Evolutionary conservation across 1,284 basidiomycete genomes (phyloP).

Genomic region (Trametes sp.): DNA sequence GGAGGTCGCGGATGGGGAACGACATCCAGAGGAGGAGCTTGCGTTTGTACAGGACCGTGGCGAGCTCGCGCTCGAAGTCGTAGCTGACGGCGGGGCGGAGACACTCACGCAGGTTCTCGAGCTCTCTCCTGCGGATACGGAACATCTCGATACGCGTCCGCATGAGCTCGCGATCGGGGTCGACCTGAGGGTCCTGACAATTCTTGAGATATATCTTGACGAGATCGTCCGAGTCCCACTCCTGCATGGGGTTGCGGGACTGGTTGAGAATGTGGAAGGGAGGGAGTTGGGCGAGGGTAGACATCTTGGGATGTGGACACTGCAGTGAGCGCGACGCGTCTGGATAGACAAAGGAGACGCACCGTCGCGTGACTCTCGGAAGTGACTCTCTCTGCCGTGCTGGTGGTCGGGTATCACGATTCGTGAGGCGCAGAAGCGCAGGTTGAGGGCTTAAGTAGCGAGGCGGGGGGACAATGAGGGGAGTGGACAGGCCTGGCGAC

Average conservation of each 20-base stretch:
- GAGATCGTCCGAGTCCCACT: constrained; percentile 18
- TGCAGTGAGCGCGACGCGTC: constrained; percentile 3
- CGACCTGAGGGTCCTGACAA: not conserved
- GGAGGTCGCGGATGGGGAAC: constrained; percentile 68
- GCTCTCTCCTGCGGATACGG: constrained; percentile 24
- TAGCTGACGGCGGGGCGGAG: constrained; percentile 7
- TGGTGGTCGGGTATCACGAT: not conserved
- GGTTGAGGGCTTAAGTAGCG: not conserved
- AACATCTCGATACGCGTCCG: constrained; percentile 19
- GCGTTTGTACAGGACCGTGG: constrained; percentile 30
- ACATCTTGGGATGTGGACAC: constrained; percentile 3
- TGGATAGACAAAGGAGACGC: not conserved
- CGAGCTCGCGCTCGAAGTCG: constrained; percentile 27
- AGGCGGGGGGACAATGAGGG: constrained; percentile 6
- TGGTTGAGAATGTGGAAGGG: constrained; percentile 1
- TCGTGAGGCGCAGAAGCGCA: constrained; percentile 5
- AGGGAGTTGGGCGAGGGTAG: not conserved
- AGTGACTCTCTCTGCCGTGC: not conserved
- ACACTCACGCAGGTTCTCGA: constrained; percentile 35
- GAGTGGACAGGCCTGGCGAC: constrained; percentile 8
- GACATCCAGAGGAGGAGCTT: constrained; percentile 49
- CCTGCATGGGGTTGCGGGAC: not conserved
- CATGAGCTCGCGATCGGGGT: constrained; percentile 1
- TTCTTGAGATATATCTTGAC: constrained; percentile 12
- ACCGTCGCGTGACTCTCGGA: constrained; percentile 2